Base-by-base conservation (phyloP, 1,284 basidiomycete genomes). In the Cerrena zonata region DNA sequence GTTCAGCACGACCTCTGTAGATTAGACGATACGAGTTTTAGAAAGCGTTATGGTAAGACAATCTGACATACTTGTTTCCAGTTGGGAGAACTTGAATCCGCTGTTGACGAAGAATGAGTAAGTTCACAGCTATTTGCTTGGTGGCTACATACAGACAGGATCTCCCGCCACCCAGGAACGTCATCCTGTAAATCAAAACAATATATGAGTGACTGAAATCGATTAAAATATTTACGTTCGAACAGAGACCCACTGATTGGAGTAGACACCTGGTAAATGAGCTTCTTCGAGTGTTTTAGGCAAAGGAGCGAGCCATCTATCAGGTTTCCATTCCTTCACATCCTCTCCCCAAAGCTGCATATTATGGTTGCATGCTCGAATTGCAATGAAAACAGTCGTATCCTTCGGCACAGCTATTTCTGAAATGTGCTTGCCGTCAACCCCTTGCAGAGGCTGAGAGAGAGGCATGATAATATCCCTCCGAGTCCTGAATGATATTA, bases 341-440 rank as follows among this genome's bases (percentile, higher is more conserved):
- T 81, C 79, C 30, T 73, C 67, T 3, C 80, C 79, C 79, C 79
- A 82, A 3, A 81, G 62, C 2, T 65, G 60, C 50, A 68, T 70
- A 34, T 66, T 61, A 7, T 69, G 57, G 56, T 82, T 79, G 39
- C 78, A 56, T 1, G 66, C 61, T 1, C 70, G 53, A 25, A 80
- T 75, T 1, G 77, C 75, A 21, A 81, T 65, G 11, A 71, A 51
- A 0, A 80, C 52, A 0, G 60, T 56, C 47, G 79, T 74, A 3
- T 74, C 77, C 55, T 76, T 74, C 23, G 59, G 53, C 10, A 74
- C 61, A 0, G 66, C 48, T 22, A 82, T 59, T 21, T 65, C 63
- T 36, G 67, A 60, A 2, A 73, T 61, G 0, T 56, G 52, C 40
- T 67, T 49, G 0, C 56, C 53, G 38, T 57, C 48, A 4, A 41